A percentile compares a stretch with the other conserved stretches of the same genome.
Evolutionary conservation across 2,329 filamentous ascomycete genomes (phyloP).

Genomic region (Teratosphaeria nubilosa): DNA sequence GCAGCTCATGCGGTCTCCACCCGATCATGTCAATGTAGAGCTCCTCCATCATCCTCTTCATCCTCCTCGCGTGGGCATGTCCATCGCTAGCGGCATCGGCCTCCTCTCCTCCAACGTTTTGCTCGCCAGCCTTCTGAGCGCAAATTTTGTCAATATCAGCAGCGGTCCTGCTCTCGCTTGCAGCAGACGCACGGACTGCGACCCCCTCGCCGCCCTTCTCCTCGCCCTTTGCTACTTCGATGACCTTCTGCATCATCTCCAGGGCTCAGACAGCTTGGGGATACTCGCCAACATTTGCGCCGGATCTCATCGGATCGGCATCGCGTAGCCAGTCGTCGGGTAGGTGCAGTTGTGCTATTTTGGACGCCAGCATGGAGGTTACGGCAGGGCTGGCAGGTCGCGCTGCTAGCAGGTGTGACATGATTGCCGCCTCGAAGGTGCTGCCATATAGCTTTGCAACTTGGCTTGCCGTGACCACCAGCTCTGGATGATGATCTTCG

Average conservation of each 20-base stretch:
- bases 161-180: neutral
- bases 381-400: neutral
- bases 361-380: neutral
- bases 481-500: too few species aligned
- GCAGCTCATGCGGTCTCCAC: neutral
- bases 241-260: neutral
- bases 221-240: neutral
- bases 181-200: neutral
- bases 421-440: neutral
- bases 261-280: neutral
- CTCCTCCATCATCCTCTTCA: neutral
- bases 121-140: neutral
- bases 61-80: neutral
- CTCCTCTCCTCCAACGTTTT: neutral
- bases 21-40: neutral
- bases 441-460: neutral
- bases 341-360: neutral
- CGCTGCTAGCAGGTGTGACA: neutral
- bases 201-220: neutral
- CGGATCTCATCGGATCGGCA: neutral
- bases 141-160: neutral
- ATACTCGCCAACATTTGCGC: neutral
- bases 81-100: neutral
- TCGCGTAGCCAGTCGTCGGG: neutral
- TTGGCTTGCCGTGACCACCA: neutral